Evolutionary conservation across 2,329 filamentous ascomycete genomes (phyloP), one percentile per base, ranked within the genome.

Genomic region (Berkeleyomyces basicola): DNA sequence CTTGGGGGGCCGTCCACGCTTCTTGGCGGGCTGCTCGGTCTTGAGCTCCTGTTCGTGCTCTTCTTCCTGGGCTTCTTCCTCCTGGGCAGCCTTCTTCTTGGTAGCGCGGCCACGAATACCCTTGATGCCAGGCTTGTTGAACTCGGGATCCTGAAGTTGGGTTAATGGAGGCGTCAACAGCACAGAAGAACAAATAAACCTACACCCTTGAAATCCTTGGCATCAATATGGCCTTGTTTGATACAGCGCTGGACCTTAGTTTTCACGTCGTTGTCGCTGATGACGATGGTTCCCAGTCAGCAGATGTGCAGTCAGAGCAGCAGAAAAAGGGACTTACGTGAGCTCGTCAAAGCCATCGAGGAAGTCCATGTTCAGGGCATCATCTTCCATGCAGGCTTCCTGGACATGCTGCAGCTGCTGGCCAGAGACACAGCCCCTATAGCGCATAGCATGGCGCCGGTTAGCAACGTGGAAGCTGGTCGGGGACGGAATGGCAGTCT

Each of bases 181-280:
- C 16, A 23, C 40, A 59, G 7, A 3, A 10, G 31, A 58, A 42
- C 4, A 33, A 58, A 69, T 59, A 70, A 40, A 77, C 87, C 75
- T 79, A 95, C 90, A 10, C 90, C 90, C 42, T 86, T 92, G 83
- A 90, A 96, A 68, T 96, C 92, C 60, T 88, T 85, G 49, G 89
- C 79, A 67, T 87, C 86, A 68, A 97, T 86, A 68, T 93, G 88
- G 33, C 89, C 90, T 70, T 91, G 80, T 64, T 80, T 78, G 33
- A 96, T 72, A 60, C 87, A 88, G 55, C 80, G 80, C 59, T 80
- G 78, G 67, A 96, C 77, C 77, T 93, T 96, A 53, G 82, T 82
- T 72, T 91, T 83, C 1, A 82, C 68, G 1, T 89, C 85, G 0
- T 78, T 74, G 44, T 84, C 75, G 2, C 73, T 74, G 3, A 76